Evolutionary conservation across 163 green algal species (phyloP).

Genomic region (Scenedesmus sp.): DNA sequence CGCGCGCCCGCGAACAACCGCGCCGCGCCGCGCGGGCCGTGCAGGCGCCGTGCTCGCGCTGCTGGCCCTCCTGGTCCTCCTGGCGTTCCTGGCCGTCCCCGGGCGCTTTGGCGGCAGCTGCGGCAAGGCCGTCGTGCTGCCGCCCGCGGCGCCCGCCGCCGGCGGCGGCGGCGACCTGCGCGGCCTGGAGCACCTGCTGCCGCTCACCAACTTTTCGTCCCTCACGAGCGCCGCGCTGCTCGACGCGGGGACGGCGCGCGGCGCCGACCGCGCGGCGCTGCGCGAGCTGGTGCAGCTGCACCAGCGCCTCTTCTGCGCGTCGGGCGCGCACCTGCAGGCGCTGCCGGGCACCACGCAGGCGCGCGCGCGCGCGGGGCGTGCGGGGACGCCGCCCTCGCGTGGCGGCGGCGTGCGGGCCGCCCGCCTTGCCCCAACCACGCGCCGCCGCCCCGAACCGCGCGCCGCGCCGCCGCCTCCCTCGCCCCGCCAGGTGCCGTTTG

Average conservation of each 20-base stretch:
- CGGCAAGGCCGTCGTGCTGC: no score
- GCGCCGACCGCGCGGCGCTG: neutral
- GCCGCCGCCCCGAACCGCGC: no score
- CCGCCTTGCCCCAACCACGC: no score
- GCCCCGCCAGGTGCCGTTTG: constrained; percentile 30
- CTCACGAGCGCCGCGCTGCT: neutral
- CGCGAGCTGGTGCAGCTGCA: constrained; percentile 17
- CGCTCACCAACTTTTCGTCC: constrained; percentile 14
- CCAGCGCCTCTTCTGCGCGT: neutral
- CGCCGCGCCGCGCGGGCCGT: no score
- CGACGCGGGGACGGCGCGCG: neutral
- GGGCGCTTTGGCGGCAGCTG: constrained; percentile 1
- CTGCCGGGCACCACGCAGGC: neutral
- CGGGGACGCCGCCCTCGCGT: no score
- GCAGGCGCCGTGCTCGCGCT: no score
- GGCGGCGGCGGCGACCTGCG: no score
- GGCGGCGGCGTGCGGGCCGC: no score
- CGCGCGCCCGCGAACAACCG: no score
- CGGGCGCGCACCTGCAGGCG: neutral
- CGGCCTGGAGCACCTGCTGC: neutral
- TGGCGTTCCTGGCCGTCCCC: neutral
- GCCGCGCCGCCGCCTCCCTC: no score
- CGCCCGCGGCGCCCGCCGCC: no score
- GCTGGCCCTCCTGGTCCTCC: neutral
- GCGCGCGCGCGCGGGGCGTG: neutral